phyloP scores from a whole-genome alignment of 2,329 filamentous ascomycete genomes.

The Gaeumannomyces sp. region DNA sequence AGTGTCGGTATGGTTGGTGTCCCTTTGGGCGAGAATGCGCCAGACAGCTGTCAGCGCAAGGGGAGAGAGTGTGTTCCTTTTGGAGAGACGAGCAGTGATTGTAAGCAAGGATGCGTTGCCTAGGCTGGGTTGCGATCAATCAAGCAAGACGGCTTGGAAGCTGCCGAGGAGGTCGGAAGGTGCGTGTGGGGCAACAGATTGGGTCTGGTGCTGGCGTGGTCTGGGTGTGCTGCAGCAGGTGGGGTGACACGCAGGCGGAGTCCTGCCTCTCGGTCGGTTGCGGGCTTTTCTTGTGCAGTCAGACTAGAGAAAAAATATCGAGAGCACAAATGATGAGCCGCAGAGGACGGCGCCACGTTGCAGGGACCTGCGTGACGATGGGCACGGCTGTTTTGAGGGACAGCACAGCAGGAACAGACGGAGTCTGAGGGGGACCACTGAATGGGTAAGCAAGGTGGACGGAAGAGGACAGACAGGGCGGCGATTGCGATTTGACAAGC shows the following conservation, averaged over 20 bases:
- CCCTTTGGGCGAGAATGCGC: neutral
- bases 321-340: neutral
- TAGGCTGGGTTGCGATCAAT: neutral
- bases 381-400: neutral
- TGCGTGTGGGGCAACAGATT: neutral
- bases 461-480: too few relatives aligned
- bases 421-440: too few relatives aligned
- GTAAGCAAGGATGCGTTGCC: too few relatives aligned
- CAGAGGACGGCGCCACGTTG: neutral
- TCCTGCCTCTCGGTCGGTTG: neutral
- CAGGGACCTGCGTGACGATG: neutral
- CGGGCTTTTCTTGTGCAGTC: neutral
- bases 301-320: neutral
- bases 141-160: neutral
- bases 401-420: neutral
- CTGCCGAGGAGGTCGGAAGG: neutral
- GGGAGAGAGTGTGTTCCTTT: neutral
- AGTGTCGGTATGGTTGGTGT: neutral
- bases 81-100: neutral
- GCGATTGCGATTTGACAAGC: neutral
- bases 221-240: neutral
- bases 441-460: too few relatives aligned
- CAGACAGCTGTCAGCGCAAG: neutral
- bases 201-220: conserved; percentile 1
- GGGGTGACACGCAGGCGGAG: conserved; percentile 1